Base-by-base conservation (phyloP, 148 eudicot species). In the Rhododendron henanense region DNA sequence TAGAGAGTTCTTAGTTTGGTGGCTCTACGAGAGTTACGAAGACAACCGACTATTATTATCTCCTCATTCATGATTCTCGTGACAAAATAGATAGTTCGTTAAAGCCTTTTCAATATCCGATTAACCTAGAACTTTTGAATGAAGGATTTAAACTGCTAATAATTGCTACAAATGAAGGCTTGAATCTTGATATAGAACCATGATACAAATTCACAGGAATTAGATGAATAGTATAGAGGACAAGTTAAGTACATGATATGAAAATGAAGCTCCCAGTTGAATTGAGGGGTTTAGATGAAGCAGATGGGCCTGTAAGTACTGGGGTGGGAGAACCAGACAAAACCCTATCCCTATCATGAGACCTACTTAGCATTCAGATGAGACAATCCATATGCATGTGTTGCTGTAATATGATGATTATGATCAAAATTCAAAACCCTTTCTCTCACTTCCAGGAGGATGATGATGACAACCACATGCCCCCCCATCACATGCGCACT, bases 281-380 rank as follows among this genome's bases (percentile, higher is more conserved):
- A 1, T 41, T 41, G 6, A 41, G 45, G 63, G 63, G 1, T 16
- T 82, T 74, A 65, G 65, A 69, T 21, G 23, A 33, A 14, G 76
- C 39, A 13, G 41, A 71, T 31, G 39, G 76, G 76, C 19, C 21
- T 5, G 33, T 14, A 9, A 63, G 45, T 41, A 41, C 71, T n/a
- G 31, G 41, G 39, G 2, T n/a, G 10, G n/a, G 21, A 10, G 44
- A 18, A 47, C 9, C 47, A 6, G 45, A 50, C 23, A 45, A 41
- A 2, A 31, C 21, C 77, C 50, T 44, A 41, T 23, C 50, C 53
- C 31, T 41, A 8, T 39, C 80, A 23, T 41, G 80, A 44, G 80
- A 78, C 53, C 28, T 21, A 78, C 80, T 78, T 44, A 51, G 82
- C 88, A 75, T 61, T 25, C 10, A 87, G 5, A 67, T 61, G 57